A percentile compares a stretch with the other conserved stretches of the same genome.
Conservation (phyloP, 2,329 filamentous ascomycete species). For the Chaetomium globosum region DNA sequence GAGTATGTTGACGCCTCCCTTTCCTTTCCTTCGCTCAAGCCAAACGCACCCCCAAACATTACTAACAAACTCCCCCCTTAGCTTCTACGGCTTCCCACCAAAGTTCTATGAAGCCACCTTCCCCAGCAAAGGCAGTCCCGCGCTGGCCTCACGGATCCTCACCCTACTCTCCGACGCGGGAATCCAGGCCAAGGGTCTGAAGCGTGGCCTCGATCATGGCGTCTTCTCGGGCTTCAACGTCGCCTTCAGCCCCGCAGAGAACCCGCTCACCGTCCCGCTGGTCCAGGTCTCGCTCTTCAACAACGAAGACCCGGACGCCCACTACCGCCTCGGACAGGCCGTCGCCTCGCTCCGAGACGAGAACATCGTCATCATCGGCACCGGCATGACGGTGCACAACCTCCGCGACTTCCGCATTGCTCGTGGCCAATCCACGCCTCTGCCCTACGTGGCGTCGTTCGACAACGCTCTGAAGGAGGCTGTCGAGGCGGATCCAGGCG, state of each 20-base stretch:
- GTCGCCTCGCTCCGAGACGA: slow-evolving; percentile 67
- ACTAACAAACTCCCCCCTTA: slow-evolving; percentile 9
- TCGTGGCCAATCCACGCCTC: slow-evolving; percentile 48
- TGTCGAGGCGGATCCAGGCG: slow-evolving; percentile 50
- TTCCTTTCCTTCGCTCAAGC: background rate
- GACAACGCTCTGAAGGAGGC: slow-evolving; percentile 69
- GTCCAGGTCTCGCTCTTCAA: slow-evolving; percentile 73
- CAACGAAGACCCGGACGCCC: slow-evolving; percentile 64
- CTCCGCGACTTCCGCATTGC: slow-evolving; percentile 57
- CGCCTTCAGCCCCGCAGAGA: slow-evolving; percentile 63
- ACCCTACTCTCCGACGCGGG: slow-evolving; percentile 56
- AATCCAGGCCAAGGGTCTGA: slow-evolving; percentile 61
- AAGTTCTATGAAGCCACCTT: slow-evolving; percentile 70
- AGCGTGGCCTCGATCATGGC: slow-evolving; percentile 72
- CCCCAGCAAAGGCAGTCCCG: slow-evolving; percentile 63
- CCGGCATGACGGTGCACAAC: slow-evolving; percentile 77
- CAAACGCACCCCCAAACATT: background rate
- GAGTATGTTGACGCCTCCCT: slow-evolving; percentile 51
- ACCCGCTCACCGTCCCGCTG: slow-evolving; percentile 66
- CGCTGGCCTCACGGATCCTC: slow-evolving; percentile 62
- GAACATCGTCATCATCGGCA: slow-evolving; percentile 68
- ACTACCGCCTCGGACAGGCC: slow-evolving; percentile 69
- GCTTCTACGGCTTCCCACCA: slow-evolving; percentile 70
- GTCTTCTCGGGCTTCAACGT: slow-evolving; percentile 71
- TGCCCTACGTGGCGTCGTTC: slow-evolving; percentile 64